Conservation (phyloP, 2,329 filamentous ascomycete genomes). For the Thermothelomyces thermophilus region DNA sequence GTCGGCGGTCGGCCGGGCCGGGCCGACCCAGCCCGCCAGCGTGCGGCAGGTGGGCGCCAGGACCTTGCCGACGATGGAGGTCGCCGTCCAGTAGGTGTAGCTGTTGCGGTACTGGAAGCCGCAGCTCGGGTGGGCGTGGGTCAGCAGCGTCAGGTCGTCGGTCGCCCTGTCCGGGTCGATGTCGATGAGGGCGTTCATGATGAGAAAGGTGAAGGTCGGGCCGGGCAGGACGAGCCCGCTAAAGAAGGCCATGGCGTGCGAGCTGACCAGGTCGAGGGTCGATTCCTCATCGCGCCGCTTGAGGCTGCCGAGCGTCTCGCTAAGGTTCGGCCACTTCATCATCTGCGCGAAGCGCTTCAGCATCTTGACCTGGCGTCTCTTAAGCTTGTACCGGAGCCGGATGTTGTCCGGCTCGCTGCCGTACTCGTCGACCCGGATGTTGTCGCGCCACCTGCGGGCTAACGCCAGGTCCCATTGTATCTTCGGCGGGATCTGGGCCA, state of each 20-base stretch:
- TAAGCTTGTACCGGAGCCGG: conserved; percentile 57
- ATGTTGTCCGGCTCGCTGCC: conserved; percentile 50
- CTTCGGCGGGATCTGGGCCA: conserved; percentile 59
- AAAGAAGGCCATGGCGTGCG: conserved; percentile 71
- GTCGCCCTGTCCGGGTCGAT: conserved; percentile 63
- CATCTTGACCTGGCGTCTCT: conserved; percentile 61
- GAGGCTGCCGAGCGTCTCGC: conserved; percentile 56
- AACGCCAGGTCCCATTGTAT: conserved; percentile 68
- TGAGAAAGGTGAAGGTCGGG: conserved; percentile 61
- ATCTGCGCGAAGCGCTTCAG: conserved; percentile 61
- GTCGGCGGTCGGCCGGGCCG: conserved; percentile 60
- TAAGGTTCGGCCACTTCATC: conserved; percentile 72
- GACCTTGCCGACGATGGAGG: conserved; percentile 68
- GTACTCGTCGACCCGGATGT: conserved; percentile 59
- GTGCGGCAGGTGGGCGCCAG: conserved; percentile 65
- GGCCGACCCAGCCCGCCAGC: conserved; percentile 68
- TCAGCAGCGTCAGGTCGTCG: conserved; percentile 59
- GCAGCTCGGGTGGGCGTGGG: conserved; percentile 60
- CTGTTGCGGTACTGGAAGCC: conserved; percentile 70
- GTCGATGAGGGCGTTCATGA: conserved; percentile 73
- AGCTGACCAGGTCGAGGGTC: conserved; percentile 54
- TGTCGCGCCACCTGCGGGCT: conserved; percentile 66
- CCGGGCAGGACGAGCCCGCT: conserved; percentile 67
- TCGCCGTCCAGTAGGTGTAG: conserved; percentile 70
- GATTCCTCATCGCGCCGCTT: conserved; percentile 53